Evolutionary conservation across 208 protist genomes (phyloP), one percentile per base, ranked within the genome.

Genomic region (Polymyxa betae): DNA sequence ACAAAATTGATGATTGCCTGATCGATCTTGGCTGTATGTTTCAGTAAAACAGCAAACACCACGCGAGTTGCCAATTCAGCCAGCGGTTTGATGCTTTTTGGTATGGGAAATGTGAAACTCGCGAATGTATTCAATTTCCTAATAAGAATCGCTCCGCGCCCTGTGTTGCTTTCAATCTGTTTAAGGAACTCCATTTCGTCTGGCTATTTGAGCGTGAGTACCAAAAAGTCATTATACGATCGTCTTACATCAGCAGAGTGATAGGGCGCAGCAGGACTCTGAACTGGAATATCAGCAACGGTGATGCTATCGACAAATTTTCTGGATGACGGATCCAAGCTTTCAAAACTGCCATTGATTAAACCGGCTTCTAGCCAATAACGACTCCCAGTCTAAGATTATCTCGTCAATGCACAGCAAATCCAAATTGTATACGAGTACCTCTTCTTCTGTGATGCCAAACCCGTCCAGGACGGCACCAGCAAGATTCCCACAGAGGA

Each of bases 281-380:
- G 72, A 82, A 82, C 72, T 20, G 72, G n/a, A 20, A 82, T 82
- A n/a, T n/a, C 16, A 82, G 72, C 72, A 82, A 20, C 40, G 5
- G n/a, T 20, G 40, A 43, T 40, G 40, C 16, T 16, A 20, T 35
- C 16, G n/a, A 20, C 16, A 43, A 82, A n/a, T 35, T 5, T 43
- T 35, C n/a, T 5, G 5, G 72, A 5, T 16, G 35, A 35, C n/a
- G 72, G 72, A 35, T 35, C 5, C 5, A 20, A 5, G 40, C 16
- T 20, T 82, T 82, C 72, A 35, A 82, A 82, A 43, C 72, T 82
- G 16, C 72, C 72, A 82, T 43, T 82, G 35, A 82, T 5, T 40
- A 82, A 35, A 5, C 72, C 40, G 12, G 16, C 5, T 40, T 82
- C 72, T 45, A 82, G 72, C 72, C 72, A 82, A 35, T 35, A 12